phyloP scores from a whole-genome alignment of 2,329 filamentous ascomycete genomes.

The Neonectria sp. region DNA sequence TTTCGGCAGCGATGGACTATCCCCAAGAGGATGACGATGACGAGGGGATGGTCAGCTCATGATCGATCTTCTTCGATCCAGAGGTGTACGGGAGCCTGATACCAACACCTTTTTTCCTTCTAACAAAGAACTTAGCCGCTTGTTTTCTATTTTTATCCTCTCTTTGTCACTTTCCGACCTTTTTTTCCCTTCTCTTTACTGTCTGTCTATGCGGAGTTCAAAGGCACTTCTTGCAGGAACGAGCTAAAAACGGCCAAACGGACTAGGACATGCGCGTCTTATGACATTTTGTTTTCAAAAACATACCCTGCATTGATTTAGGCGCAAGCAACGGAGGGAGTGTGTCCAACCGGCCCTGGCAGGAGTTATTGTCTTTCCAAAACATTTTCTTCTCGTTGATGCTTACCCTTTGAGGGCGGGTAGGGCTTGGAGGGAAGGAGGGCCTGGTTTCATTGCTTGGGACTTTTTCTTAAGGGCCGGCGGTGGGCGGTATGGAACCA shows the following conservation, averaged over 20 bases:
- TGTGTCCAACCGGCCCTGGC: constrained; percentile 25
- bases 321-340: constrained; percentile 43
- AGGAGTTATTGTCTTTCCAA: constrained; percentile 38
- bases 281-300: constrained; percentile 37
- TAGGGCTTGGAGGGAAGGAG: constrained; percentile 13
- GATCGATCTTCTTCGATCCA: constrained; percentile 24
- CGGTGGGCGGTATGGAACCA: constrained; percentile 35
- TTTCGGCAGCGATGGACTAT: constrained; percentile 39
- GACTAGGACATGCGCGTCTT: constrained; percentile 37
- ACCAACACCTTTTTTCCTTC: constrained; percentile 36
- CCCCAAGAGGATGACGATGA: constrained; percentile 47
- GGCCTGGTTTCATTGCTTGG: constrained; percentile 19
- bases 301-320: constrained; percentile 50
- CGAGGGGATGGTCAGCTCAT: constrained; percentile 54
- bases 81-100: constrained; percentile 35
- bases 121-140: constrained; percentile 24
- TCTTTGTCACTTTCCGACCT: constrained; percentile 27
- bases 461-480: constrained; percentile 9
- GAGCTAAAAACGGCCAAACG: constrained; percentile 33
- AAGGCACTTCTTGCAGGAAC: constrained; percentile 24
- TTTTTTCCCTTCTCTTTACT: constrained; percentile 29
- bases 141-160: constrained; percentile 34
- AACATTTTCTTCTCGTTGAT: constrained; percentile 24
- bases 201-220: constrained; percentile 38
- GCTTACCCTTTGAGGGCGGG: constrained; percentile 6